Percentiles rank a stretch among this genome's conserved stretches.
phyloP scores from a whole-genome alignment of 495 filamentous ascomycete genomes.

The Penicillium crystallinum region DNA sequence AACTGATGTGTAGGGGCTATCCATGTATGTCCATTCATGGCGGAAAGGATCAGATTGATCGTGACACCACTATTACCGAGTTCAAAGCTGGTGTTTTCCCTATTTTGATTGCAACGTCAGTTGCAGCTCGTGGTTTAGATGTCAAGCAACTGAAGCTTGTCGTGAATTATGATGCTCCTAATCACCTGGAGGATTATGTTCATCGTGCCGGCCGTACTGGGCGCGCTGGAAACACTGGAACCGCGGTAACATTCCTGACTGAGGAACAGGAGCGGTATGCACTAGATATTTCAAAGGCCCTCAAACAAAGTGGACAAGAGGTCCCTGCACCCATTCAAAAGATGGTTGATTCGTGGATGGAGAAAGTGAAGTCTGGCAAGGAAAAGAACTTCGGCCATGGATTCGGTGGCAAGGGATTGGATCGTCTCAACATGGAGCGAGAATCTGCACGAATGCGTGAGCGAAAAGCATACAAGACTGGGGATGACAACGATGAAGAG shows the following conservation, averaged over 20 bases:
- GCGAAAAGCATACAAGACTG: conserved; percentile 83
- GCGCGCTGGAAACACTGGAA: conserved; percentile 89
- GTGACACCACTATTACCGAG: conserved; percentile 88
- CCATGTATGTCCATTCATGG: conserved; percentile 96
- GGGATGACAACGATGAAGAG: conserved; percentile 82
- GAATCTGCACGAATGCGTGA: conserved; percentile 78
- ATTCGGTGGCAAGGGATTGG: conserved; percentile 92
- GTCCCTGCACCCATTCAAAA: conserved; percentile 68
- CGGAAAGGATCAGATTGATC: conserved; percentile 91
- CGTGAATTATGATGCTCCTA: conserved; percentile 94
- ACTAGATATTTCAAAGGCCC: conserved; percentile 83
- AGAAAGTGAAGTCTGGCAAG: conserved; percentile 89
- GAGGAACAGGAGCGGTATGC: conserved; percentile 87
- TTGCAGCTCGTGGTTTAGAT: conserved; percentile 91
- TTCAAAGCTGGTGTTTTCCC: conserved; percentile 91
- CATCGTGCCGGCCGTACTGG: conserved; percentile 94
- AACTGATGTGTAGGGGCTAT: conserved; percentile 83
- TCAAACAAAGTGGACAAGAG: conserved; percentile 83
- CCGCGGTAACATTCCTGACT: conserved; percentile 90
- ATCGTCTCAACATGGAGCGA: conserved; percentile 84
- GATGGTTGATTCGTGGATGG: conserved; percentile 62
- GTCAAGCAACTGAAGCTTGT: conserved; percentile 96
- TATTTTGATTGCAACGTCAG: conserved; percentile 89
- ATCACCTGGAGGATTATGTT: conserved; percentile 97
- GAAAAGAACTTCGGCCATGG: conserved; percentile 76